These are phyloP conservation scores for Scheffersomyces insectosa DNA, from an alignment of 1,139 yeast species.

Conservation along the genomic window DNA sequence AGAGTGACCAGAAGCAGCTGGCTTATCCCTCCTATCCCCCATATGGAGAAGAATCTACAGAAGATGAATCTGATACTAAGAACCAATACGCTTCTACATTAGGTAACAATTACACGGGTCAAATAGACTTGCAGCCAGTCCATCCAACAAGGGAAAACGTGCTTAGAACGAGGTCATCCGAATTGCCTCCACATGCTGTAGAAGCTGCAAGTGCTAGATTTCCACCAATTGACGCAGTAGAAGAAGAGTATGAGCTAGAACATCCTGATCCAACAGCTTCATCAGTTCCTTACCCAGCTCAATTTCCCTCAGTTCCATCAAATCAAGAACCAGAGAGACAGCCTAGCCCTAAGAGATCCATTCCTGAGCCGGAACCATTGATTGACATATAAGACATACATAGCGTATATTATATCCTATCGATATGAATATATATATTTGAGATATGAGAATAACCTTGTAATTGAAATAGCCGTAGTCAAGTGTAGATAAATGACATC, in stretches of 20 bases:
- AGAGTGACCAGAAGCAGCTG: neutral
- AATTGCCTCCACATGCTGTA: conserved; percentile 15
- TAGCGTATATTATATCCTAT: too few relatives aligned
- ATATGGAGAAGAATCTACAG: neutral
- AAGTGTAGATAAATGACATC: neutral
- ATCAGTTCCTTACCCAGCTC: neutral
- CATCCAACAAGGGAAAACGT: neutral
- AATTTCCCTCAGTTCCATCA: conserved; percentile 1
- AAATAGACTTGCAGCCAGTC: neutral
- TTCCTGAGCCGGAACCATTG: conserved; percentile 36
- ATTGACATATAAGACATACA: conserved; percentile 28
- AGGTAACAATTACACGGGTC: neutral
- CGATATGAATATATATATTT: too few relatives aligned
- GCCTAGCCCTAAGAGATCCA: conserved; percentile 9
- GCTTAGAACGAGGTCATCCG: conserved; percentile 13
- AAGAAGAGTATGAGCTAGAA: conserved; percentile 6
- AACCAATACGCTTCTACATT: neutral
- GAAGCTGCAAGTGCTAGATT: conserved; percentile 15
- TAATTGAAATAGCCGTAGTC: neutral
- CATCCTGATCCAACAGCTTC: neutral
- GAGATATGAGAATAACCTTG: neutral
- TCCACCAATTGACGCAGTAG: conserved; percentile 12
- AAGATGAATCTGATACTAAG: neutral
- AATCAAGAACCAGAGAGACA: conserved; percentile 4
- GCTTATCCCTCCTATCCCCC: neutral